Percentiles rank a stretch among this genome's conserved stretches.
These are phyloP conservation scores for Citrus unshiu DNA, from an alignment of 345 rosid species.

Conservation along the genomic window DNA sequence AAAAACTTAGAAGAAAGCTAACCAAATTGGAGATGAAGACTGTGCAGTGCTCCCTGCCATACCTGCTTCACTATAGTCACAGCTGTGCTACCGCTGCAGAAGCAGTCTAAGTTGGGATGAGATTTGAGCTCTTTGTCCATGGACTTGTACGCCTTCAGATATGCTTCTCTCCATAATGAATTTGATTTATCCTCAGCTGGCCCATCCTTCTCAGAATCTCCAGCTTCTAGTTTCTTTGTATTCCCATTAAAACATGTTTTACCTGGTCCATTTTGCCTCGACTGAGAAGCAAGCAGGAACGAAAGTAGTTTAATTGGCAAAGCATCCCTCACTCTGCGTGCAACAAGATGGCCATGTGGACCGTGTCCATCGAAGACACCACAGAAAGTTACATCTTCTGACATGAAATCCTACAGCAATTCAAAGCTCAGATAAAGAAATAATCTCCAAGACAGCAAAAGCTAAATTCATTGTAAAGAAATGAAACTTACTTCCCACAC, in stretches of 20 bases:
- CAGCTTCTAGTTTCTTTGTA: constrained; percentile 45
- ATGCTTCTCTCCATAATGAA: constrained; percentile 85
- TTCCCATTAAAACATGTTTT: constrained; percentile 46
- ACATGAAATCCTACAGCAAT: constrained; percentile 71
- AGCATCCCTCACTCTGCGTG: constrained; percentile 92
- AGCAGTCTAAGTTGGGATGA: constrained; percentile 94
- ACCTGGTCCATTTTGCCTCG: constrained; percentile 48
- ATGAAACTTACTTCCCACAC: constrained; percentile 93
- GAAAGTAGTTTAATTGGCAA: constrained; percentile 78
- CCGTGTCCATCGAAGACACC: constrained; percentile 99
- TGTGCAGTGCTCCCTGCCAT: constrained; percentile 9
- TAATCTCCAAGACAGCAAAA: constrained; percentile 10
- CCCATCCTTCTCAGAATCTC: constrained; percentile 48
- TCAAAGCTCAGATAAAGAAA: constrained; percentile 13
- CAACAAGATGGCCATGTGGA: constrained; percentile 97
- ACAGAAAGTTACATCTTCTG: constrained; percentile 86
- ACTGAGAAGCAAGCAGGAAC: constrained; percentile 47
- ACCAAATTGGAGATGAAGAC: constrained; percentile 2
- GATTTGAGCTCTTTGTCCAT: constrained; percentile 97
- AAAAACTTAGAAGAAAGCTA: constrained; percentile 12
- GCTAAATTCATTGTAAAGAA: constrained; percentile 15
- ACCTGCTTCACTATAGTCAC: constrained; percentile 91
- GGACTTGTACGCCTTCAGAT: constrained; percentile 79
- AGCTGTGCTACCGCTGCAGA: constrained; percentile 99
- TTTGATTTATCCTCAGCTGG: constrained; percentile 46